Evolutionary conservation across 2,329 filamentous ascomycete genomes (phyloP).

Genomic region (Aspergillus awamori): DNA sequence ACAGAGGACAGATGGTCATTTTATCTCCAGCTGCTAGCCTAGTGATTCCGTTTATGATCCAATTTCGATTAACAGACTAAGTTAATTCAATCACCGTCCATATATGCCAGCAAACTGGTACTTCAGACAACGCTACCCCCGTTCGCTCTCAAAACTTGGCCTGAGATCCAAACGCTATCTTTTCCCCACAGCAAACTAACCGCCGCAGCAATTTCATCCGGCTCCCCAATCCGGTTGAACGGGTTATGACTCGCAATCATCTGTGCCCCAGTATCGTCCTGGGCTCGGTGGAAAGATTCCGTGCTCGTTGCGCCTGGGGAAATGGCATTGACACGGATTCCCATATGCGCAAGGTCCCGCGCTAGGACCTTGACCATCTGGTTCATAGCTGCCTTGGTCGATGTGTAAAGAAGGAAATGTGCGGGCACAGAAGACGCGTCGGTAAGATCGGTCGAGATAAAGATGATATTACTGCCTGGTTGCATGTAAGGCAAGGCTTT

Average conservation of each 20-base stretch:
- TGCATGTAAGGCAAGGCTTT: conserved; percentile 55
- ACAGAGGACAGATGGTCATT: no score
- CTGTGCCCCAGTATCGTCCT: not conserved
- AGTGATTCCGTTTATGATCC: no score
- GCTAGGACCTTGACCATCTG: conserved; percentile 58
- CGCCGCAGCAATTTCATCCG: not conserved
- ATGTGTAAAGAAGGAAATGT: conserved; percentile 54
- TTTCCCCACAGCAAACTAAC: not conserved
- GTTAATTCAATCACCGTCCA: no score
- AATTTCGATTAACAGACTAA: no score
- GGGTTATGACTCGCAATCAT: not conserved
- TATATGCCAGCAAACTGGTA: no score
- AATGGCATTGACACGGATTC: conserved; percentile 55
- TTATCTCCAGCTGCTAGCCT: no score
- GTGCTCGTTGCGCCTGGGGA: conserved; percentile 52
- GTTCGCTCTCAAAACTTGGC: not conserved
- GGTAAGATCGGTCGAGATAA: conserved; percentile 53
- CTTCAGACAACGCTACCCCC: not conserved
- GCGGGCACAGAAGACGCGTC: conserved; percentile 44
- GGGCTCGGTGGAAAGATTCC: no score
- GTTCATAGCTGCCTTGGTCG: conserved; percentile 62
- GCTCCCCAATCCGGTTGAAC: not conserved
- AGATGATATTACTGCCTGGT: conserved; percentile 49
- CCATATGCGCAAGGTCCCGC: conserved; percentile 57
- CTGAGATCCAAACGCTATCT: not conserved